Conservation (phyloP, 371 early-diverging fungal genomes). For the Paraphysoderma sedebokerense region DNA sequence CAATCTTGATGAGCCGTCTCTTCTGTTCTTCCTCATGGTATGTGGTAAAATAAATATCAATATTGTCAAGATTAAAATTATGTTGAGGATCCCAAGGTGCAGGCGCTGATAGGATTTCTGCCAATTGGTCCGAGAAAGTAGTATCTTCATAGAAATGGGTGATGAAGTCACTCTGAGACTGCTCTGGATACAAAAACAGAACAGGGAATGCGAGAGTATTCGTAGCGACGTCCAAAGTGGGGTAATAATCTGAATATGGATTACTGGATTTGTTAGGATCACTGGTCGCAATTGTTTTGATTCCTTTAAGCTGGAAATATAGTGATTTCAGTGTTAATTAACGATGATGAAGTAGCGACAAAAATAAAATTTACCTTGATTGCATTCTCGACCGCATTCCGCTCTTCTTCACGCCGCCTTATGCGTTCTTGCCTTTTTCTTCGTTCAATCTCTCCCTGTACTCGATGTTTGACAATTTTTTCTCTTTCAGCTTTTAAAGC, state of each 20-base stretch:
- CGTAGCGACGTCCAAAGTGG: slow-evolving; percentile 30
- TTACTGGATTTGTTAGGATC: no score
- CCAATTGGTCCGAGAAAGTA: slow-evolving; percentile 68
- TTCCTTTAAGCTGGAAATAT: no score
- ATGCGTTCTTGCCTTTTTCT: slow-evolving; percentile 8
- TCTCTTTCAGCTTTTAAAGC: slow-evolving; percentile 26
- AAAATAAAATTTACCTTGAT: slow-evolving; percentile 18
- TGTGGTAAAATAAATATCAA: slow-evolving; percentile 65
- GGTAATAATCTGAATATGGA: neutral
- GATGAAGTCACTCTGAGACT: slow-evolving; percentile 79
- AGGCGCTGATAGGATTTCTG: slow-evolving; percentile 53
- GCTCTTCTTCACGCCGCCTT: neutral
- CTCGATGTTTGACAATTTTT: slow-evolving; percentile 12
- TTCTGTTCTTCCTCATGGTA: slow-evolving; percentile 30
- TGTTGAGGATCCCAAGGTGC: slow-evolving; percentile 64
- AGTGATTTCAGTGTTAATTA: no score
- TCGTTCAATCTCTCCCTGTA: slow-evolving; percentile 20
- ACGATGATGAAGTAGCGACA: no score
- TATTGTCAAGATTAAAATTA: slow-evolving; percentile 41
- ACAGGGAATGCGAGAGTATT: slow-evolving; percentile 67
- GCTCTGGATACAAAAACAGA: slow-evolving; percentile 86
- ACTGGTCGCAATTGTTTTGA: no score
- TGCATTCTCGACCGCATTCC: slow-evolving; percentile 11
- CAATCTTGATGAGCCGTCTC: slow-evolving; percentile 48
- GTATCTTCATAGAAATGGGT: slow-evolving; percentile 62